phyloP scores from a whole-genome alignment of 345 rosid genomes.

The Populus euphratica region DNA sequence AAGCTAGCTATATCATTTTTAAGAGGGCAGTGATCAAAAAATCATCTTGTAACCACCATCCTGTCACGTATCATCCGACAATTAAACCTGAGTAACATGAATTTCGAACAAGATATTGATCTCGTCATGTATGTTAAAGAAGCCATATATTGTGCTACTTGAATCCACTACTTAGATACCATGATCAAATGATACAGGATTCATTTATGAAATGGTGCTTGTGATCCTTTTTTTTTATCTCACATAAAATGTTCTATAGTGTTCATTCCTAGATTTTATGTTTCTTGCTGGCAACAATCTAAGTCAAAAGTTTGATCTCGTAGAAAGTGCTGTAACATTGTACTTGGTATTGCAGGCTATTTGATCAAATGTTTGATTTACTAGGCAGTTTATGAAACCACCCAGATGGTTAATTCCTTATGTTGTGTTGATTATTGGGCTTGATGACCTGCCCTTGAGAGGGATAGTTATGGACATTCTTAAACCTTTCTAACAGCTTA shows the following conservation, averaged over 20 bases:
- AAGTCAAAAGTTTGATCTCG: not conserved
- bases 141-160: not conserved
- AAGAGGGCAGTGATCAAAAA: not conserved
- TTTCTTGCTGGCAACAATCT: not conserved
- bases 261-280: no score
- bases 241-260: no score
- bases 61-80: not conserved
- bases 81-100: not conserved
- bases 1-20: not conserved
- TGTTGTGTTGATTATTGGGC: not conserved
- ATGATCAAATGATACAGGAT: not conserved
- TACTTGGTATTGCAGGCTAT: not conserved
- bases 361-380: not conserved
- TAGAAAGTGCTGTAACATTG: not conserved
- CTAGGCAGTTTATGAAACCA: not conserved
- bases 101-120: not conserved
- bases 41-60: not conserved
- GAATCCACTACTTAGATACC: not conserved
- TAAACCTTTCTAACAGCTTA: not conserved
- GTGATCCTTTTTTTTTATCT: no score
- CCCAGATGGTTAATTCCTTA: not conserved
- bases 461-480: not conserved
- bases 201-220: not conserved
- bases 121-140: not conserved
- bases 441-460: not conserved